phyloP scores from a whole-genome alignment of 306 rosid species.

The Calophaca sinica region DNA sequence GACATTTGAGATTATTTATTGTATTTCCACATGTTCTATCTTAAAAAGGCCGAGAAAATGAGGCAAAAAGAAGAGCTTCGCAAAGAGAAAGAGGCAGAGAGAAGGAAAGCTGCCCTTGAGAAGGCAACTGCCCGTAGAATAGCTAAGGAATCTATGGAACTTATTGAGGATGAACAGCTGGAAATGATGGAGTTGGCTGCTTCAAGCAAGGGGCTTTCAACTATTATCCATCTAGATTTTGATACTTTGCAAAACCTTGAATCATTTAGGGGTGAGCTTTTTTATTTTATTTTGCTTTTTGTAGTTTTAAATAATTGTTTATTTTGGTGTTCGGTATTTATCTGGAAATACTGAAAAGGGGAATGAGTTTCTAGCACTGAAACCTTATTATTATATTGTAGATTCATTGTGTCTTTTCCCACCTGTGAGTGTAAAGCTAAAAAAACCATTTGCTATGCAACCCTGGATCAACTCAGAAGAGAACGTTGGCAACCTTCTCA shows the following conservation, averaged over 20 bases:
- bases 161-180: conserved; percentile 96
- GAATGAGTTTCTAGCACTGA: conserved; percentile 41
- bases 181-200: conserved; percentile 98
- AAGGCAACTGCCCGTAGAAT: conserved; percentile 94
- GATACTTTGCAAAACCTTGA: conserved; percentile 90
- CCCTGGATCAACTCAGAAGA: conserved; percentile 93
- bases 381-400: conserved; percentile 46
- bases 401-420: conserved; percentile 79
- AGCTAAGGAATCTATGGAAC: conserved; percentile 96
- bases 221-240: conserved; percentile 83
- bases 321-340: conserved; percentile 1
- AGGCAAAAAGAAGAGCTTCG: conserved; percentile 93
- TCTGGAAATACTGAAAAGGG: neutral
- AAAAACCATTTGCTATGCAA: conserved; percentile 80
- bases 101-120: conserved; percentile 94
- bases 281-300: conserved; percentile 8
- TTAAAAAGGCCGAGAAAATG: conserved; percentile 80
- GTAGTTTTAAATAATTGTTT: neutral
- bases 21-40: conserved; percentile 37
- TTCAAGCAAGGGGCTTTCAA: conserved; percentile 78
- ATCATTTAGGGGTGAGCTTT: conserved; percentile 70
- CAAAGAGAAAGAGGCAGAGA: conserved; percentile 87
- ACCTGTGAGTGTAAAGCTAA: conserved; percentile 72
- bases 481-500: conserved; percentile 90
- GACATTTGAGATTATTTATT: conserved; percentile 38